phyloP scores from a whole-genome alignment of 2,329 filamentous ascomycete species.

The Verticillium klebahnii region DNA sequence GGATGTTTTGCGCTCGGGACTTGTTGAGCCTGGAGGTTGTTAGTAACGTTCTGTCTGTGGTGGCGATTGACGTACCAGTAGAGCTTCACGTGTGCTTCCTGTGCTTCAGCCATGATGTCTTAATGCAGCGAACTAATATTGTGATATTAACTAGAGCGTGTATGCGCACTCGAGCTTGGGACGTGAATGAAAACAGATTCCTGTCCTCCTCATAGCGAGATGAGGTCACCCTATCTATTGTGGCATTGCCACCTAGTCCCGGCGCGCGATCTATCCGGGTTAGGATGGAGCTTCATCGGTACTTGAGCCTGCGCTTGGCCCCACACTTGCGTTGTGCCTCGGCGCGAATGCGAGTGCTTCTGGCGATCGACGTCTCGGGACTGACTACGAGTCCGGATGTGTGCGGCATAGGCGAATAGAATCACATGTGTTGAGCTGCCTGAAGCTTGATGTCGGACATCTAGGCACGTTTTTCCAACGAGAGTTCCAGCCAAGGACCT shows the following conservation, averaged over 20 bases:
- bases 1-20: conserved; percentile 75
- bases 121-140: not conserved
- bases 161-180: not conserved
- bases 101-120: conserved; percentile 17
- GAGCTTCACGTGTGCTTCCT: conserved; percentile 51
- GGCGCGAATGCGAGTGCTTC: not conserved
- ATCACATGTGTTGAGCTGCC: not conserved
- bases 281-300: not conserved
- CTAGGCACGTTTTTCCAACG: too few species aligned
- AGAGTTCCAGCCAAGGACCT: too few species aligned
- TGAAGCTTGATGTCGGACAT: not conserved
- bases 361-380: not conserved
- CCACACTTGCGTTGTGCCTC: not conserved
- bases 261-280: not conserved
- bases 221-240: not conserved
- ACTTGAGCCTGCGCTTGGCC: not conserved
- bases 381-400: not conserved
- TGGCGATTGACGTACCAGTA: conserved; percentile 48
- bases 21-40: conserved; percentile 65
- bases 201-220: not conserved
- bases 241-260: not conserved
- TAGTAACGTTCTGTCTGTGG: not conserved
- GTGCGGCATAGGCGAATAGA: not conserved
- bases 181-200: too few species aligned
- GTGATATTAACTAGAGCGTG: too few species aligned